These are phyloP conservation scores for Sphagnum tenellum DNA, from an alignment of 225 moss, liverwort and hornwort genomes.

Conservation along the genomic window DNA sequence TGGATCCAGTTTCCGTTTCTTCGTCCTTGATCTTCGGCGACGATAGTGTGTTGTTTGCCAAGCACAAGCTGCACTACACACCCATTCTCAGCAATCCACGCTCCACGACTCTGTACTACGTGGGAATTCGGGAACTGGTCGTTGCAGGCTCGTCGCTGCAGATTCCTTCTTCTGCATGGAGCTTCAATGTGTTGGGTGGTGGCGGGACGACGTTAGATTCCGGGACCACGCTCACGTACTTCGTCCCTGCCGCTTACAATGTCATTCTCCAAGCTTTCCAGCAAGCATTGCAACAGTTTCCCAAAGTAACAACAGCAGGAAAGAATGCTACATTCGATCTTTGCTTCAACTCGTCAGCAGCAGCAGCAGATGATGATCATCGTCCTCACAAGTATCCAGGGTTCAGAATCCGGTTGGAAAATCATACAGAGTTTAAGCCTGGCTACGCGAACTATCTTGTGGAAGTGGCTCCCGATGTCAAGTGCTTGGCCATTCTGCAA, in stretches of 20 bases:
- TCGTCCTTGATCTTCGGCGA: slow-evolving; percentile 35
- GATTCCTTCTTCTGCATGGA: slow-evolving; percentile 22
- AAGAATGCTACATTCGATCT: slow-evolving; percentile 10
- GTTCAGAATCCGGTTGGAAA: slow-evolving; percentile 10
- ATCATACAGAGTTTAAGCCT: slow-evolving; percentile 16
- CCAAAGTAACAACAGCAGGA: neutral
- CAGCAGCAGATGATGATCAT: neutral
- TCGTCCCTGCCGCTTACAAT: neutral
- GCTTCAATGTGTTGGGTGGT: slow-evolving; percentile 26
- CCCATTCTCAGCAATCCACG: slow-evolving; percentile 28
- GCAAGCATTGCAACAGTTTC: neutral
- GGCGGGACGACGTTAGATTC: slow-evolving; percentile 1
- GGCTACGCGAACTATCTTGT: slow-evolving; percentile 17
- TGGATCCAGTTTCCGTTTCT: slow-evolving; percentile 12
- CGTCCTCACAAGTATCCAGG: slow-evolving; percentile 10
- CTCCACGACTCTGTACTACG: slow-evolving; percentile 47
- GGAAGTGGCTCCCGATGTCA: slow-evolving; percentile 6
- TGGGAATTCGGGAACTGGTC: slow-evolving; percentile 29
- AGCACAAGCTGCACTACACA: slow-evolving; percentile 23
- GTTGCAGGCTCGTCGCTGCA: slow-evolving; percentile 24
- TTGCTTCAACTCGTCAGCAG: slow-evolving; percentile 11
- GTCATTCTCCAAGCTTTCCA: slow-evolving; percentile 1
- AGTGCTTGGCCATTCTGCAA: slow-evolving; percentile 20
- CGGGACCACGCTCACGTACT: slow-evolving; percentile 1
- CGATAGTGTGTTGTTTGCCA: slow-evolving; percentile 12